Evolutionary conservation across 2,329 filamentous ascomycete species (phyloP), one percentile per base, ranked within the genome.

Genomic region (Talaromyces marneffei): DNA sequence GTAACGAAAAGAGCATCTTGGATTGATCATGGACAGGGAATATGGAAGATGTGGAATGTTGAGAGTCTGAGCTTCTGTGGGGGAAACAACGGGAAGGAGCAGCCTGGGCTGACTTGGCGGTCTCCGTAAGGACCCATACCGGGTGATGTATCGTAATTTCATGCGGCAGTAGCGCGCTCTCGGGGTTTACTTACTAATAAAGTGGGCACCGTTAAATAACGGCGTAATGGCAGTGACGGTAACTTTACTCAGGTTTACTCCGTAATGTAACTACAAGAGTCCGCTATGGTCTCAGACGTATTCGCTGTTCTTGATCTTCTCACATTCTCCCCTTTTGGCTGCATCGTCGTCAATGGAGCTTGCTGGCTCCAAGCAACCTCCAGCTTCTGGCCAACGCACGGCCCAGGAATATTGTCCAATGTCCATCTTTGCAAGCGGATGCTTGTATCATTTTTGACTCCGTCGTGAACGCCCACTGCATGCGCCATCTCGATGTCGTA

Each of bases 401-500:
- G 29, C 48, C n/a, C 29, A 33, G 29, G 5, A 20, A 52, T 9
- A 16, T 33, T 31, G 46, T 31, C 8, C 9, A 14, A 48, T 42
- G 25, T 46, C 18, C 1, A n/a, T 44, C 37, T 42, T 42, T 35
- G 48, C 29, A 8, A 48, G 48, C 20, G 6, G 37, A 39, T 56
- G 16, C 33, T 44, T 25, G 29, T 25, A 25, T 35, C 18, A 35
- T 14, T 20, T 50, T 27, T 8, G n/a, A 10, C 20, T 10, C n/a
- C 29, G 23, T 50, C 42, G 6, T 29, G 40, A 27, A 23, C 16
- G 25, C 42, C 31, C 31, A 37, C 40, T 48, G 3, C 55, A 59
- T 59, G 57, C 57, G 53, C 46, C 23, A 2, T 31, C 46, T 40
- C 23, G n/a, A 59, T 59, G 57, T 53, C 27, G 57, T 52, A 52